These are phyloP conservation scores for Komagataella populi DNA, from an alignment of 805 yeast species.

Conservation along the genomic window DNA sequence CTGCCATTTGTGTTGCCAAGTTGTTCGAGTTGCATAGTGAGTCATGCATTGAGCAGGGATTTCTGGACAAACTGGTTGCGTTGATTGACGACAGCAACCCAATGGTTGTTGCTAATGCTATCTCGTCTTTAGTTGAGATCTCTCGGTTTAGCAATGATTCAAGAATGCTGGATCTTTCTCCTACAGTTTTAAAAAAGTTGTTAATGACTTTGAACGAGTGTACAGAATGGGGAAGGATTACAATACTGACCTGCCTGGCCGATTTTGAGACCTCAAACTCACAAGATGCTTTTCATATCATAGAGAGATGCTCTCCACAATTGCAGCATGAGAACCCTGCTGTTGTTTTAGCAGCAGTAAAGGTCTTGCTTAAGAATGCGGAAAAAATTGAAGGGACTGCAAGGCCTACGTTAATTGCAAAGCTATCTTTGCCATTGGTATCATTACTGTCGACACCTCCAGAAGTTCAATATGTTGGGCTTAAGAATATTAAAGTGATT, in stretches of 20 bases:
- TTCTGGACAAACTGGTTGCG: slow-evolving; percentile 50
- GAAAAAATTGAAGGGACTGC: slow-evolving; percentile 8
- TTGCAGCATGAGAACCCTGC: slow-evolving; percentile 95
- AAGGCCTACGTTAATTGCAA: slow-evolving; percentile 38
- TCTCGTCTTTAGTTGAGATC: slow-evolving; percentile 76
- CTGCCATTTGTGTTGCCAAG: slow-evolving; percentile 94
- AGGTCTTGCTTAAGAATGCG: slow-evolving; percentile 38
- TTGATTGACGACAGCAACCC: slow-evolving; percentile 83
- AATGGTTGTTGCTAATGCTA: slow-evolving; percentile 93
- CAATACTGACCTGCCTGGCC: slow-evolving; percentile 70
- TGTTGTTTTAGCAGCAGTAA: slow-evolving; percentile 77
- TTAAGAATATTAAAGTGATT: slow-evolving; percentile 81
- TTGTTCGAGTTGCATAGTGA: slow-evolving; percentile 74
- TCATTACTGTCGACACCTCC: slow-evolving; percentile 82
- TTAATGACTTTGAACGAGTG: slow-evolving; percentile 86
- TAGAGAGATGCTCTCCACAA: slow-evolving; percentile 88
- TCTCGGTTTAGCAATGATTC: slow-evolving; percentile 15
- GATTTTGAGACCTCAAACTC: slow-evolving; percentile 46
- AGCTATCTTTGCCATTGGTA: slow-evolving; percentile 75
- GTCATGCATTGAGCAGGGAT: slow-evolving; percentile 79
- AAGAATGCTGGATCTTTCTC: slow-evolving; percentile 22
- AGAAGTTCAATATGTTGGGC: slow-evolving; percentile 88
- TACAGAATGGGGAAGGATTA: slow-evolving; percentile 97
- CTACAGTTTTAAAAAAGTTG: slow-evolving; percentile 38
- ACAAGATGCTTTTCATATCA: slow-evolving; percentile 68